Conservation (phyloP, 1,284 basidiomycete genomes). For the Microbotryomycetes sp. region DNA sequence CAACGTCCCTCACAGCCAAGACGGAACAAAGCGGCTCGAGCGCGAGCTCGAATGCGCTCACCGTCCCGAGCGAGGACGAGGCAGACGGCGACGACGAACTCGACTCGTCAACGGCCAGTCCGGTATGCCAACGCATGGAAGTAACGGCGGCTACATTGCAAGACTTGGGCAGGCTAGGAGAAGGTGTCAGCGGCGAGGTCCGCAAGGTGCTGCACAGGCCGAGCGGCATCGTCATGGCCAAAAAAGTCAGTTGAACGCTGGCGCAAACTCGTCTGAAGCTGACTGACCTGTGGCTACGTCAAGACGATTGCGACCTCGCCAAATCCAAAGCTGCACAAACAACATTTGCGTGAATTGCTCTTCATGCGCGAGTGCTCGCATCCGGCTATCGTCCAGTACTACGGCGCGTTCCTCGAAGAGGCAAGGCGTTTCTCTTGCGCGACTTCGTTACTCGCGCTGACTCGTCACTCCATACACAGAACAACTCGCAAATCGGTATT, state of each 20-base stretch:
- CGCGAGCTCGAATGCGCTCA: background rate
- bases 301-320: conserved; percentile 87
- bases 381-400: conserved; percentile 83
- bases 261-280: background rate
- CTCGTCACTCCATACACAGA: conserved; percentile 8
- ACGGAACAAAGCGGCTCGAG: background rate
- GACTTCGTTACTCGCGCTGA: background rate
- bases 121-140: conserved; percentile 11
- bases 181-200: conserved; percentile 93
- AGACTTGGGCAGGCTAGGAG: conserved; percentile 59
- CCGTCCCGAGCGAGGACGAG: conserved; percentile 1
- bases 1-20: background rate
- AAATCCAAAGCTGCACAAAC: conserved; percentile 74
- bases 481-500: conserved; percentile 84
- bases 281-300: background rate
- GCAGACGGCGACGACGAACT: background rate
- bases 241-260: conserved; percentile 53
- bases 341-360: conserved; percentile 84
- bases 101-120: background rate
- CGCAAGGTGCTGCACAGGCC: conserved; percentile 77
- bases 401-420: conserved; percentile 90
- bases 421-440: conserved; percentile 42
- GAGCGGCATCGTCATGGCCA: conserved; percentile 73
- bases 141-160: conserved; percentile 27
- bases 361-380: conserved; percentile 81